Evolutionary conservation across 805 yeast genomes (phyloP).

Genomic region (Kodamaea laetipori): DNA sequence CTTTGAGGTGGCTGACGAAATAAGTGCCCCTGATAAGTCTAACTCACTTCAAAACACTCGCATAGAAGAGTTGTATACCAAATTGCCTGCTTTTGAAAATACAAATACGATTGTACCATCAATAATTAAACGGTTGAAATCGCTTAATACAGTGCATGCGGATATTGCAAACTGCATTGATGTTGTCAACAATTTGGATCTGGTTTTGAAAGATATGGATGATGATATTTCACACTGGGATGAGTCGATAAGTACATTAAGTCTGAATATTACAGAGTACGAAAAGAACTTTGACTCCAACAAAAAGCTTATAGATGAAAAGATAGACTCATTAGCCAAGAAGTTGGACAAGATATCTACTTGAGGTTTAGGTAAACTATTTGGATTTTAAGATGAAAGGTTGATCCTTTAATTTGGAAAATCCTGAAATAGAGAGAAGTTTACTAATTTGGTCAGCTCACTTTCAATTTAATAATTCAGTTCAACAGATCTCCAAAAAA

Average conservation of each 20-base stretch:
- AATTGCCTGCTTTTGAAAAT: slow-evolving; percentile 28
- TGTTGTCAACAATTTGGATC: slow-evolving; percentile 29
- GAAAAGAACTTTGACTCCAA: slow-evolving; percentile 26
- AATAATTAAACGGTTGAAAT: slow-evolving; percentile 30
- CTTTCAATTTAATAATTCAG: too few species aligned
- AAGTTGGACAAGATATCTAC: slow-evolving; percentile 6
- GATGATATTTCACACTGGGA: slow-evolving; percentile 36
- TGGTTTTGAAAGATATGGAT: slow-evolving; percentile 25
- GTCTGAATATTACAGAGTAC: slow-evolving; percentile 26
- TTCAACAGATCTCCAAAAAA: too few species aligned
- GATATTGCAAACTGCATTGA: slow-evolving; percentile 32
- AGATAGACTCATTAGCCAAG: slow-evolving; percentile 20
- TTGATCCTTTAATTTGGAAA: too few species aligned
- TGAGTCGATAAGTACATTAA: slow-evolving; percentile 23
- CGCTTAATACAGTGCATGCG: slow-evolving; percentile 35
- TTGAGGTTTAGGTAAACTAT: background rate
- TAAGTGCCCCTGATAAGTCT: background rate
- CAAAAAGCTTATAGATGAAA: slow-evolving; percentile 20
- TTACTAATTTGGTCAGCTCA: too few species aligned
- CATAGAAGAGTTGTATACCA: slow-evolving; percentile 28
- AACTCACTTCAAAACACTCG: slow-evolving; percentile 1
- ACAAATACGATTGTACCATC: slow-evolving; percentile 26
- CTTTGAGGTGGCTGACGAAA: slow-evolving; percentile 13
- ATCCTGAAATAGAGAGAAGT: too few species aligned
- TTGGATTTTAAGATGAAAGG: background rate